Evolutionary conservation across 306 rosid species (phyloP).

Genomic region (Rosa lucieae): DNA sequence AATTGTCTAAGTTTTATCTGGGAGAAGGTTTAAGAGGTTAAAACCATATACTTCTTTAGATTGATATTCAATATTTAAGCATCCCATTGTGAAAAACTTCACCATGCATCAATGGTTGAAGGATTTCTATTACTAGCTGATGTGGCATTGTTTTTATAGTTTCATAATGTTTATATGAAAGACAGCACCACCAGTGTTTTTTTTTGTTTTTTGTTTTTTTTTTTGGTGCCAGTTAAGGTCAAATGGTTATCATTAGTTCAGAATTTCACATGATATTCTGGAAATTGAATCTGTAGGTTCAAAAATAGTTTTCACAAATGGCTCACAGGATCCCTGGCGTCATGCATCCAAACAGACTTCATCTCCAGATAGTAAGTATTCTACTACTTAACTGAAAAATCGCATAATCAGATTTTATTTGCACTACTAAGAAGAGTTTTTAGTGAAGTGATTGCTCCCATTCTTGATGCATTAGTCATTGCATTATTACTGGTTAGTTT

Average conservation of each 20-base stretch:
- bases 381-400: conserved; percentile 10
- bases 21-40: background rate
- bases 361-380: conserved; percentile 75
- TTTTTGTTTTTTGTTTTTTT: background rate
- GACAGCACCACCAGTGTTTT: background rate
- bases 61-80: background rate
- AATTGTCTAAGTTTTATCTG: background rate
- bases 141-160: background rate
- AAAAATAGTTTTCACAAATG: conserved; percentile 80
- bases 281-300: conserved; percentile 59
- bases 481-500: background rate
- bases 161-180: too few relatives aligned
- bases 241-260: background rate
- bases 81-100: background rate
- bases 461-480: background rate
- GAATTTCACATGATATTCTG: conserved; percentile 19
- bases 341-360: conserved; percentile 85
- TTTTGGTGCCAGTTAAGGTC: background rate
- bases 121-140: background rate
- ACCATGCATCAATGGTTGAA: background rate
- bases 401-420: background rate
- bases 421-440: background rate
- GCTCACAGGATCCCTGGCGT: conserved; percentile 99
- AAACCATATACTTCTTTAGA: background rate
- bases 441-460: background rate